phyloP scores from a whole-genome alignment of 305 asterid genomes.

The Solanum hybrid region DNA sequence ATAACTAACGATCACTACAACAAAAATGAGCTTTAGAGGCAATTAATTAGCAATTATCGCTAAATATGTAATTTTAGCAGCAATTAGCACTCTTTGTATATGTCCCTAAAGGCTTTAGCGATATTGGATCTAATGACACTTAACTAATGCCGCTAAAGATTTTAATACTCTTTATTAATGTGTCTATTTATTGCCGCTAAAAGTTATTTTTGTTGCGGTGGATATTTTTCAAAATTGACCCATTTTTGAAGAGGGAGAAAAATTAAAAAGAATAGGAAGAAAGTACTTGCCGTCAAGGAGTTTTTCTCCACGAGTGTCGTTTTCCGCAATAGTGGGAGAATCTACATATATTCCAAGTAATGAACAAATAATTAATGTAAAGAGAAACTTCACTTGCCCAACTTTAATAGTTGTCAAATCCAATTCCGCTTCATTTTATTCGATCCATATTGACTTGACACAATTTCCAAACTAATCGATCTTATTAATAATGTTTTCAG shows the following conservation, averaged over 20 bases:
- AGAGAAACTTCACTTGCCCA: background rate
- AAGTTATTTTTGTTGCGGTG: too few species aligned
- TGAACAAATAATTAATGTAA: background rate
- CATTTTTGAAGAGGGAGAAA: background rate
- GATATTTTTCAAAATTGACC: background rate
- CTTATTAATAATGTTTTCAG: background rate
- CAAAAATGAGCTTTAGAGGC: too few species aligned
- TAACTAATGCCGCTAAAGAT: too few species aligned
- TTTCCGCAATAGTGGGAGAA: slow-evolving; percentile 20
- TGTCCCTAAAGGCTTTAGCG: too few species aligned
- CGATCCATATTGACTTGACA: rapidly evolving
- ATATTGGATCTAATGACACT: too few species aligned
- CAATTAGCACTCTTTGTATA: too few species aligned
- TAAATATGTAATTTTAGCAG: too few species aligned
- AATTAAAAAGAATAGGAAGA: background rate
- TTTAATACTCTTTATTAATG: too few species aligned
- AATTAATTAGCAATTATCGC: too few species aligned
- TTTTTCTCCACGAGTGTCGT: slow-evolving; percentile 28
- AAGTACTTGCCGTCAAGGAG: slow-evolving; percentile 1
- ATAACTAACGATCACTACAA: background rate
- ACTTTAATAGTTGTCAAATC: background rate
- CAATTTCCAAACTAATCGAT: background rate
- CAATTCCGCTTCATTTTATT: background rate
- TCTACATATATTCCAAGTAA: background rate
- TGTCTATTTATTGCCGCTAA: too few species aligned